Conservation (phyloP, 441 rosid species). For the Erodium texanum region DNA sequence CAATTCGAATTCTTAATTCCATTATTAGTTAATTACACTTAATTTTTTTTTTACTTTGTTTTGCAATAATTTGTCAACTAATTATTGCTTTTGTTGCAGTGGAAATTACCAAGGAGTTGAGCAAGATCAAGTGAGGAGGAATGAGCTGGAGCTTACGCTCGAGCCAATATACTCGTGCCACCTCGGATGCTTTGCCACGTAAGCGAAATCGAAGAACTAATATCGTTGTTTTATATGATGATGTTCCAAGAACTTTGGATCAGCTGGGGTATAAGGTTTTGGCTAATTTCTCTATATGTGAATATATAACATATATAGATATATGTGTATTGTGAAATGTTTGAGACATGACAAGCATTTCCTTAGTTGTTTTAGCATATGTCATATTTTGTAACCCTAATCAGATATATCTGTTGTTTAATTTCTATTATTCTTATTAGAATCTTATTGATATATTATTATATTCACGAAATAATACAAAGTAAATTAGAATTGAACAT, state of each 20-base stretch:
- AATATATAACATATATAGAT: too few relatives aligned
- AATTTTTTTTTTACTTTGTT: not conserved
- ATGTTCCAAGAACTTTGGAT: not conserved
- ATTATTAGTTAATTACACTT: too few relatives aligned
- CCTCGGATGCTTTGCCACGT: constrained; percentile 50
- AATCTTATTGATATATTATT: too few relatives aligned
- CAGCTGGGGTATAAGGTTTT: constrained; percentile 15
- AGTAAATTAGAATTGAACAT: too few relatives aligned
- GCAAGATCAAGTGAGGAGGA: constrained; percentile 41
- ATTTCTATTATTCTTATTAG: too few relatives aligned
- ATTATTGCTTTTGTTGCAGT: constrained; percentile 25
- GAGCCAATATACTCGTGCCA: constrained; percentile 51
- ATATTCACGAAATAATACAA: too few relatives aligned
- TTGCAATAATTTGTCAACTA: not conserved
- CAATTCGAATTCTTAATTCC: too few relatives aligned
- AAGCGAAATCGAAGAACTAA: not conserved
- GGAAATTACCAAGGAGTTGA: constrained; percentile 49
- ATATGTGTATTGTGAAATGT: not conserved
- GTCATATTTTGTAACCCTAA: too few relatives aligned
- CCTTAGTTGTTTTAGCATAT: constrained; percentile 11
- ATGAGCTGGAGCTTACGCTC: constrained; percentile 58
- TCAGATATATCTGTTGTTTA: too few relatives aligned
- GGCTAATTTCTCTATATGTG: constrained; percentile 4
- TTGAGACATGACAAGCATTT: not conserved
- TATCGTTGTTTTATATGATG: not conserved